These are phyloP conservation scores for Hyparrhenia diplandra DNA, from an alignment of 176 grass and related monocot species.

Conservation along the genomic window DNA sequence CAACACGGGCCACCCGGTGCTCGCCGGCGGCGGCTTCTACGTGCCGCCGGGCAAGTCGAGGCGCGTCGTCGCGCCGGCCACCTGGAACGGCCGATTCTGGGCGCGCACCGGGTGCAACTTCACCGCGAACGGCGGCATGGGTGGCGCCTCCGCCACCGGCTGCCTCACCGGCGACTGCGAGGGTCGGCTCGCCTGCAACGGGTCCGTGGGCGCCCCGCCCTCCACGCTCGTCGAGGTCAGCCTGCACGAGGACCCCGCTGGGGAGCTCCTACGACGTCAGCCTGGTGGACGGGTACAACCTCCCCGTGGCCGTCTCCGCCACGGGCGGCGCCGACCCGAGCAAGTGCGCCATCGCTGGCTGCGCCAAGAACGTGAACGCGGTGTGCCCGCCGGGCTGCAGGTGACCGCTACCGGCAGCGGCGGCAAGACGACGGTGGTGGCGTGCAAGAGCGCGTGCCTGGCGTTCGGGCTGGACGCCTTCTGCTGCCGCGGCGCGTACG, in stretches of 20 bases:
- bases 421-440: conserved; percentile 14
- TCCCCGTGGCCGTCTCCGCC: conserved; percentile 59
- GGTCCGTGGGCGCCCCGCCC: conserved; percentile 55
- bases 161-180: conserved; percentile 78
- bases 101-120: conserved; percentile 73
- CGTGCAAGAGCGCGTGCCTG: conserved; percentile 89
- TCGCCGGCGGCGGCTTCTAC: conserved; percentile 67
- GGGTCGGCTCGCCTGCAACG: conserved; percentile 75
- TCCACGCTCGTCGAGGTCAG: conserved; percentile 73
- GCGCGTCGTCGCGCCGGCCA: conserved; percentile 50
- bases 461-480: conserved; percentile 70
- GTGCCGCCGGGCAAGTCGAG: conserved; percentile 44
- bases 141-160: neutral
- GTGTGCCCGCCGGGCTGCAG: conserved; percentile 67
- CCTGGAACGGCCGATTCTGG: conserved; percentile 86
- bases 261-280: conserved; percentile 84
- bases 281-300: conserved; percentile 90
- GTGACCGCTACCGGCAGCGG: conserved; percentile 2
- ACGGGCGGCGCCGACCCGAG: neutral
- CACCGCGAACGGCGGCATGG: neutral
- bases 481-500: conserved; percentile 72
- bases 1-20: conserved; percentile 60
- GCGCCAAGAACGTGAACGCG: conserved; percentile 56
- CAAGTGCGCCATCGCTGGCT: conserved; percentile 55
- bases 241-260: conserved; percentile 38